Base-by-base conservation (phyloP, 768 basidiomycete species). In the Xerocomellus intermedius region DNA sequence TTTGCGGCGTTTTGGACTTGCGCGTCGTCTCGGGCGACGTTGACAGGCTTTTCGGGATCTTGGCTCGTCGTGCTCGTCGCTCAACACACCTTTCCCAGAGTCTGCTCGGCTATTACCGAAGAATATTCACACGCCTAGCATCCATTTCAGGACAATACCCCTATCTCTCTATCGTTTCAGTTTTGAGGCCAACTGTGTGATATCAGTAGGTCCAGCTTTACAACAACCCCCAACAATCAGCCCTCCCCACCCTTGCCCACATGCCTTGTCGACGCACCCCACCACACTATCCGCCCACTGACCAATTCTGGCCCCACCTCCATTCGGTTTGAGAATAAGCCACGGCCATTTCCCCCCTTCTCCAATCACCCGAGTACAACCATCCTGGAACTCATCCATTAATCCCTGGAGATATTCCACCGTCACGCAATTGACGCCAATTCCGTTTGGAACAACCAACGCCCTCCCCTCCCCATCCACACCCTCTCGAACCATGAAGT, bases 391-490 rank as follows among this genome's bases (percentile, higher is more conserved):
- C 26, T 75, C 69, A 4, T 41, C 56, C 22, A 81, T 59, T 22
- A 86, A 64, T 0, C 45, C 42, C 1, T 73, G 64, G n/a, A 88
- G 56, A 60, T 75, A 71, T 35, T 75, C 68, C 17, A 79, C 63
- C 1, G 70, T 73, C 0, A 88, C 87, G 69, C 89, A 94, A 66
- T 94, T 92, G 59, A 92, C 79, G 1, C 90, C 91, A 16, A 91
- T 71, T 1, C 78, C 88, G 32, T 73, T 69, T 0, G 85, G 86
- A 37, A 63, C 52, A 2, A 69, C 70, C 36, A 71, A 49, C 19
- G 28, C 30, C 9, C 48, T 56, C 30, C 51, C 50, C 4, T 53
- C 39, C 9, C 51, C 52, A 37, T 63, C 59, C 28, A 61, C 36
- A 1, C 53, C 68, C 12, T 52, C 60, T 0, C 54, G 60, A 5